Conservation (phyloP, 805 yeast genomes). For the Tetrapisispora pingtungensis region DNA sequence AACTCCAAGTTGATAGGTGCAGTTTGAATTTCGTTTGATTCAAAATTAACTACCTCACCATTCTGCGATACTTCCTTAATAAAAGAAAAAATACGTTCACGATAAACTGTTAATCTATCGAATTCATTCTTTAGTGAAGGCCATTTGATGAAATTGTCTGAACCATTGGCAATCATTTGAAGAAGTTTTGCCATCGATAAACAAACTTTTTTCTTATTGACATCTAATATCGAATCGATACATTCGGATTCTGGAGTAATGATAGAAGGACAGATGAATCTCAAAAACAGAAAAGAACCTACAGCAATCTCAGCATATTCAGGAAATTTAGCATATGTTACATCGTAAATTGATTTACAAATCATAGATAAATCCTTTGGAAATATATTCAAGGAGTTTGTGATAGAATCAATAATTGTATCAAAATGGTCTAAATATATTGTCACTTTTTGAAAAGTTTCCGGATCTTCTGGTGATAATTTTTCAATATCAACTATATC, state of each 20-base stretch:
- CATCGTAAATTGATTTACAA: conserved; percentile 49
- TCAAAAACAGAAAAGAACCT: conserved; percentile 73
- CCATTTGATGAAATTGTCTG: conserved; percentile 53
- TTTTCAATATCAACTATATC: conserved; percentile 58
- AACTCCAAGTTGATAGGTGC: conserved; percentile 26
- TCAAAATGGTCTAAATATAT: conserved; percentile 46
- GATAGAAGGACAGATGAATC: conserved; percentile 77
- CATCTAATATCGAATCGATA: conserved; percentile 30
- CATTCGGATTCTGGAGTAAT: conserved; percentile 66
- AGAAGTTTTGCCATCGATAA: conserved; percentile 70
- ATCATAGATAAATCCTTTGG: conserved; percentile 65
- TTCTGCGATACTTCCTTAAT: conserved; percentile 17
- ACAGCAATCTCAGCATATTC: conserved; percentile 58
- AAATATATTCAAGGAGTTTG: conserved; percentile 41
- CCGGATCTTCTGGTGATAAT: conserved; percentile 27
- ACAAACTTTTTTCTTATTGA: conserved; percentile 46
- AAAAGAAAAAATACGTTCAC: conserved; percentile 31
- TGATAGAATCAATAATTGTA: conserved; percentile 46
- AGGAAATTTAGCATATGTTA: conserved; percentile 49
- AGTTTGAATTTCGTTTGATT: not conserved
- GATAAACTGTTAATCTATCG: conserved; percentile 32
- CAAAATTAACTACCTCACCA: conserved; percentile 8
- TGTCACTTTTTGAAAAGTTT: conserved; percentile 31
- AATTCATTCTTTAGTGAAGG: conserved; percentile 37
- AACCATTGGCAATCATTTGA: conserved; percentile 78